Evolutionary conservation across 164 flowering plant species (phyloP), one percentile per base, ranked within the genome.

Genomic region (Annona squamosa): DNA sequence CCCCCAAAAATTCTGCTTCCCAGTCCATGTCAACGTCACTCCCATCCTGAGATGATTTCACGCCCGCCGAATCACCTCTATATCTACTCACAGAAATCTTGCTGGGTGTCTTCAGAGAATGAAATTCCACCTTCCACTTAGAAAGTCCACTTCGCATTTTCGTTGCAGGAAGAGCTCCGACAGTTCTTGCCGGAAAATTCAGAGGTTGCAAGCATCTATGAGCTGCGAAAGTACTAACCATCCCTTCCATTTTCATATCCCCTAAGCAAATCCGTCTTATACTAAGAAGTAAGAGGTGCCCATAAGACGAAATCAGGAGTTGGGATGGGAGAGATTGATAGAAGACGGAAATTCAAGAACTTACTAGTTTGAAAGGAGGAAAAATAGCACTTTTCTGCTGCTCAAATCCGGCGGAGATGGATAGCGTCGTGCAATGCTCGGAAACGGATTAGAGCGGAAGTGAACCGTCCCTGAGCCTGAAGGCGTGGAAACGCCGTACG

Each of bases 1-100:
- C 89, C 52, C 88, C 94, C 9, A 91, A 78, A 70, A 91, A 87
- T 76, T 91, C 91, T 56, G 75, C 71, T 74, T 94, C 88, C 98
- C 98, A 94, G 64, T 87, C 89, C 75, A n/a, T 43, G 44, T 71
- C 67, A 65, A 73, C n/a, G 10, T 72, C 63, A 62, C 71, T 52
- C 42, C 61, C 48, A 48, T 77, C 75, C 2, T 72, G 72, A 44
- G 41, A 65, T 18, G 63, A 43, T 59, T 81, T 74, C 37, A 62
- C 67, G 64, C 46, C 68, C 4, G 71, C 66, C 2, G 48, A 62
- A 63, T 56, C 64, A 44, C 26, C 45, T 65, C 71, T 10, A 1
- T 68, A 42, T 12, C 42, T 44, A 61, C 10, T 72, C 64, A 48
- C 69, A 19, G 69, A 67, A 70, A 64, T 72, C 71, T 75, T 71